Percentiles rank a stretch among this genome's conserved stretches.
Conservation (phyloP, 306 rosid species). For the Pyrus betulifolia region DNA sequence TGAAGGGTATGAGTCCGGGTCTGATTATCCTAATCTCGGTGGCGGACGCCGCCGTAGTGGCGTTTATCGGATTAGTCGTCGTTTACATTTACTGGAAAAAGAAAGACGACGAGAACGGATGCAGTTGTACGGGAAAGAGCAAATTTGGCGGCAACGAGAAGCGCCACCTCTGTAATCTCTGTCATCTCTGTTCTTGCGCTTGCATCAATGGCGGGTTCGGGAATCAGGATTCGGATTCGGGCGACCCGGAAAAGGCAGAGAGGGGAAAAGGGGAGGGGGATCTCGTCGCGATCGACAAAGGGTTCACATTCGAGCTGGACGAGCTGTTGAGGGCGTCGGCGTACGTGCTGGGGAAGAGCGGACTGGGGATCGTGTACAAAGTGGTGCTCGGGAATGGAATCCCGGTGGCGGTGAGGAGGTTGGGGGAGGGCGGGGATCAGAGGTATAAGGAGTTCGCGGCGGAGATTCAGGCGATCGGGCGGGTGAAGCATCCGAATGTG, state of each 20-base stretch:
- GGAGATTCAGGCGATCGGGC: constrained; percentile 87
- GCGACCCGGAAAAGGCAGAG: constrained; percentile 43
- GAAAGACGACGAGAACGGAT: constrained; percentile 60
- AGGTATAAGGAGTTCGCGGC: constrained; percentile 87
- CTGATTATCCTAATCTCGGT: constrained; percentile 63
- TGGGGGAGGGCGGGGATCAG: constrained; percentile 95
- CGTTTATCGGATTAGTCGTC: constrained; percentile 56
- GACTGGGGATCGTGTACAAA: constrained; percentile 91
- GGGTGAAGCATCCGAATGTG: constrained; percentile 82
- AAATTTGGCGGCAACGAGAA: constrained; percentile 30
- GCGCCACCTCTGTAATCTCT: constrained; percentile 15
- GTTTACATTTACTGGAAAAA: constrained; percentile 81
- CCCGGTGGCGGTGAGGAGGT: constrained; percentile 93
- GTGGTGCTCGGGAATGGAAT: constrained; percentile 91
- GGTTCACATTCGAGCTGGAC: constrained; percentile 82
- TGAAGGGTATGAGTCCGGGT: constrained; percentile 64
- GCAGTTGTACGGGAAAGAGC: constrained; percentile 51
- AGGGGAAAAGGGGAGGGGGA: constrained; percentile 55
- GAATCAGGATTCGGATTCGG: constrained; percentile 65
- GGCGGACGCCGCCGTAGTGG: constrained; percentile 82
- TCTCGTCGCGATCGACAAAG: constrained; percentile 84
- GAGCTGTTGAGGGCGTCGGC: constrained; percentile 92
- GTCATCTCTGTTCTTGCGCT: constrained; percentile 30
- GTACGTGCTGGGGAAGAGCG: constrained; percentile 94
- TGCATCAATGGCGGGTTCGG: constrained; percentile 47